Conservation (phyloP, 202 grass and related monocot species). For the Panicum virgatum region DNA sequence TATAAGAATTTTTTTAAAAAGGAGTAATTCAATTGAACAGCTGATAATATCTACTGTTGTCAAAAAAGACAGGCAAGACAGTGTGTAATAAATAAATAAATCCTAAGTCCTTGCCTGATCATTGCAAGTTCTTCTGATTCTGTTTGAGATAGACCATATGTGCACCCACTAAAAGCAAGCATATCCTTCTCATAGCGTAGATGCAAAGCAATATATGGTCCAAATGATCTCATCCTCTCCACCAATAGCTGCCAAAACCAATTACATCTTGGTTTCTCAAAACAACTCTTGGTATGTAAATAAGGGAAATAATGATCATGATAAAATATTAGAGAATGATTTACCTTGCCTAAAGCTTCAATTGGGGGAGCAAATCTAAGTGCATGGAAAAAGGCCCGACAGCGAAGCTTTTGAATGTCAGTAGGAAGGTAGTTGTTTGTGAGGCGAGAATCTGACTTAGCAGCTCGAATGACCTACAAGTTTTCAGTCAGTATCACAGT, state of each 20-base stretch:
- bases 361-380: constrained; percentile 82
- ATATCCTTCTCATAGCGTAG: constrained; percentile 99
- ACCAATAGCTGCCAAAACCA: constrained; percentile 76
- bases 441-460: constrained; percentile 98
- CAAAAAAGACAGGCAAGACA: constrained; percentile 4
- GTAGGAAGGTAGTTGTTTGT: constrained; percentile 91
- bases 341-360: constrained; percentile 86
- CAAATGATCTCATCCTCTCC: constrained; percentile 92
- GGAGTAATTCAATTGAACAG: not conserved
- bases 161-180: constrained; percentile 99
- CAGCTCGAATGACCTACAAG: constrained; percentile 82
- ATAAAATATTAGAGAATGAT: constrained; percentile 14
- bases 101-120: constrained; percentile 58
- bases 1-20: constrained; percentile 39
- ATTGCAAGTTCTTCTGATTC: constrained; percentile 85
- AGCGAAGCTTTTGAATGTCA: constrained; percentile 96
- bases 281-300: constrained; percentile 2
- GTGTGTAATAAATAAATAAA: constrained; percentile 12
- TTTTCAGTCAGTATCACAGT: constrained; percentile 37
- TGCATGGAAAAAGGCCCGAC: constrained; percentile 79
- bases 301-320: not conserved
- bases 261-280: not conserved
- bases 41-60: not conserved
- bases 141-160: constrained; percentile 71
- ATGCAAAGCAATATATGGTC: constrained; percentile 91